Conservation (phyloP, 2,329 filamentous ascomycete genomes). For the Trematosphaeria pertusa region DNA sequence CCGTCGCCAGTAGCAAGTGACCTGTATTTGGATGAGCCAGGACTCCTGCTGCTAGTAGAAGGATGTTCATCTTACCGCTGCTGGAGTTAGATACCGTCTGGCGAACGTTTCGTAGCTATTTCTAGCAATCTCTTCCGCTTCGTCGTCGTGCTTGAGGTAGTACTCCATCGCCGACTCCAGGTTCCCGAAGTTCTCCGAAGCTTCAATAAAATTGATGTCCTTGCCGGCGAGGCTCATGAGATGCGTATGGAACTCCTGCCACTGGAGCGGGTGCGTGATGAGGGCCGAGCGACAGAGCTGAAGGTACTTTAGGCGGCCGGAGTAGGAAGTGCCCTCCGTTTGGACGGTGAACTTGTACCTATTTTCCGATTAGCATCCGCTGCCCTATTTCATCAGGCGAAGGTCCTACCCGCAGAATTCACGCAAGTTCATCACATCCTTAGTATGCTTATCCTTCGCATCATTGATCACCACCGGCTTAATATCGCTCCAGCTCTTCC, state of each 20-base stretch:
- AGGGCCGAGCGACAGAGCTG: slow-evolving; percentile 55
- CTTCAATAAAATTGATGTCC: slow-evolving; percentile 42
- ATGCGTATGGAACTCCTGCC: slow-evolving; percentile 46
- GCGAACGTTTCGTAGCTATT: slow-evolving; percentile 43
- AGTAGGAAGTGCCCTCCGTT: slow-evolving; percentile 62
- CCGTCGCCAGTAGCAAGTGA: slow-evolving; percentile 44
- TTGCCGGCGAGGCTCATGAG: slow-evolving; percentile 39
- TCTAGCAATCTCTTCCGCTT: slow-evolving; percentile 37
- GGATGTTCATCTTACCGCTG: slow-evolving; percentile 40
- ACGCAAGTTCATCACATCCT: slow-evolving; percentile 42
- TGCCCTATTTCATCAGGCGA: neutral
- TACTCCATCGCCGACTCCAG: slow-evolving; percentile 43
- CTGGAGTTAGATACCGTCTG: slow-evolving; percentile 39
- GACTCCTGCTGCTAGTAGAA: too few relatives aligned
- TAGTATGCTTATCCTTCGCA: slow-evolving; percentile 34
- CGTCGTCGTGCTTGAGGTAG: slow-evolving; percentile 33
- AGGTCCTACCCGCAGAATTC: slow-evolving; percentile 38
- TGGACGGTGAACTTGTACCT: slow-evolving; percentile 62
- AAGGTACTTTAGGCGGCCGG: slow-evolving; percentile 61
- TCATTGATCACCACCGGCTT: slow-evolving; percentile 45
- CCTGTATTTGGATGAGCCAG: slow-evolving; percentile 15
- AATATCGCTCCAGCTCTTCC: slow-evolving; percentile 41
- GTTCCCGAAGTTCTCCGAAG: slow-evolving; percentile 38
- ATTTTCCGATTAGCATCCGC: slow-evolving; percentile 2
- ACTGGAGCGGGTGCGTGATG: slow-evolving; percentile 41